phyloP scores from a whole-genome alignment of 2,329 filamentous ascomycete species.

The Stenocarpella maydis region DNA sequence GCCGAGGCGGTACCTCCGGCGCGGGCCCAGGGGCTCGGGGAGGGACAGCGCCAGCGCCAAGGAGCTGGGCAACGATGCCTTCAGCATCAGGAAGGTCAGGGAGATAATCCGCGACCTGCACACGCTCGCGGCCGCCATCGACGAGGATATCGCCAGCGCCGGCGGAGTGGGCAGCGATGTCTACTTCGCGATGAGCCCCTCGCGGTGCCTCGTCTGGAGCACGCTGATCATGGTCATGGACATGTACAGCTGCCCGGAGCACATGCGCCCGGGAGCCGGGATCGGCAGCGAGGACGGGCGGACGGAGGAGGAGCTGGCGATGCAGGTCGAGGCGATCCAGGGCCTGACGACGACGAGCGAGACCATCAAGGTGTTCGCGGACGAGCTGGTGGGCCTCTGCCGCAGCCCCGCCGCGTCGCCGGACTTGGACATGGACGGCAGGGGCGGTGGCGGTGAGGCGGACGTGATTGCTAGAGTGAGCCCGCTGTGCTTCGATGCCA shows the following conservation, averaged over 20 bases:
- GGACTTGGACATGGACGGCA: background rate
- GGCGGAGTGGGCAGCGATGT: conserved; percentile 2
- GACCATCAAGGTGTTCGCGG: conserved; percentile 42
- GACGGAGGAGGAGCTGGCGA: conserved; percentile 42
- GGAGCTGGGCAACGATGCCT: conserved; percentile 29
- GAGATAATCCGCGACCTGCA: conserved; percentile 37
- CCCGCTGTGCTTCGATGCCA: conserved; percentile 47
- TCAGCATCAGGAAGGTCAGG: conserved; percentile 35
- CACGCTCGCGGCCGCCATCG: conserved; percentile 33
- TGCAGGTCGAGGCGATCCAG: conserved; percentile 46
- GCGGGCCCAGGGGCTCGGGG: background rate
- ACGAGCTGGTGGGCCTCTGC: conserved; percentile 37
- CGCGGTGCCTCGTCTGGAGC: conserved; percentile 38
- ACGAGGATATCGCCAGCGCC: conserved; percentile 29
- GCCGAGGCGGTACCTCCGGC: conserved; percentile 14
- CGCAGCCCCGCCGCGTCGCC: background rate
- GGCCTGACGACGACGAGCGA: conserved; percentile 44
- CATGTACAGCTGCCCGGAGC: conserved; percentile 47
- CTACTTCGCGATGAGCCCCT: conserved; percentile 34
- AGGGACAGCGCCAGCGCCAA: background rate
- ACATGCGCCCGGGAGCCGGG: conserved; percentile 37
- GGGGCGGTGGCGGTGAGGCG: background rate
- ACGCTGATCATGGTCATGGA: conserved; percentile 44
- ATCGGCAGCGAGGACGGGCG: conserved; percentile 47
- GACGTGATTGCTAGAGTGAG: conserved; percentile 43